Conservation (phyloP, 768 basidiomycete species). For the Mycena maculata region DNA sequence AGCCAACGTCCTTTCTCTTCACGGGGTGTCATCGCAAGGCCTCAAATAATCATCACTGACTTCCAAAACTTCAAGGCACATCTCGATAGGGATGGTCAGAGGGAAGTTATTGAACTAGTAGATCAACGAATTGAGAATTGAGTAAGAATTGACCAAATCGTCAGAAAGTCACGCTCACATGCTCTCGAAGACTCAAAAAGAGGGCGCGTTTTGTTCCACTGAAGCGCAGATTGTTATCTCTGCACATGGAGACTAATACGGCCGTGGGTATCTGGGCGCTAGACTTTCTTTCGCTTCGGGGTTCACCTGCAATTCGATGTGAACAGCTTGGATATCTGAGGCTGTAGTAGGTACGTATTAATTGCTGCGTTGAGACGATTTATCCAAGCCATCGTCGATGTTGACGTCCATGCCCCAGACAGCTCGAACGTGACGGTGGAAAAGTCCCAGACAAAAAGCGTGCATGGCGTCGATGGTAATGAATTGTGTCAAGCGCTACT, state of each 20-base stretch:
- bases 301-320: slow-evolving; percentile 2
- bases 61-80: not conserved
- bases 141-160: not conserved
- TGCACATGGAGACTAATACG: slow-evolving; percentile 2
- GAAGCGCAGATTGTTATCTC: slow-evolving; percentile 12
- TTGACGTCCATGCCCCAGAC: slow-evolving; percentile 42
- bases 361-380: slow-evolving; percentile 6
- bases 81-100: not conserved
- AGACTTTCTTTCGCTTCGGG: not conserved
- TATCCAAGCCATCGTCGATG: slow-evolving; percentile 36
- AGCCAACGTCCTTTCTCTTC: not conserved
- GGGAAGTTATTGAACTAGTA: slow-evolving; percentile 1
- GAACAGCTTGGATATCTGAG: slow-evolving; percentile 10
- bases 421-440: slow-evolving; percentile 23
- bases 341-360: not conserved
- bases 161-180: not conserved
- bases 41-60: not conserved
- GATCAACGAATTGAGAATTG: too few relatives aligned
- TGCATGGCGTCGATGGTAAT: slow-evolving; percentile 49
- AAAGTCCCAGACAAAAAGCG: slow-evolving; percentile 37
- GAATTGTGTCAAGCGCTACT: too few relatives aligned
- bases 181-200: slow-evolving; percentile 7
- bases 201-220: slow-evolving; percentile 10
- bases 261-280: not conserved
- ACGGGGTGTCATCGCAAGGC: not conserved